Evolutionary conservation across 768 basidiomycete genomes (phyloP).

Genomic region (Amanita subjunquillea): DNA sequence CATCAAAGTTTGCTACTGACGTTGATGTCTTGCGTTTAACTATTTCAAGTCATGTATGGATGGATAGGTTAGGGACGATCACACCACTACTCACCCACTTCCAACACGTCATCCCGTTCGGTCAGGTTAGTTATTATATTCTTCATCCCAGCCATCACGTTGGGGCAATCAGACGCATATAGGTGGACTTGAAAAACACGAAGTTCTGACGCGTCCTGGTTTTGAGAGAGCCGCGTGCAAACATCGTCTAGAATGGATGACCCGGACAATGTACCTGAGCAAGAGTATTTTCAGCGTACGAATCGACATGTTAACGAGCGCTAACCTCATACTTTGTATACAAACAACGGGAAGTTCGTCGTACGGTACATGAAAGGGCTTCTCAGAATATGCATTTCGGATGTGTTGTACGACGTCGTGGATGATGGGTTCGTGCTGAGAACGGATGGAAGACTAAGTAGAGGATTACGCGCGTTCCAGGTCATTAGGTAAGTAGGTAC

Average conservation of each 20-base stretch:
- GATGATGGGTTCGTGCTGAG: conserved; percentile 26
- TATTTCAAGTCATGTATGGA: conserved; percentile 9
- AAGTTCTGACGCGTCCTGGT: conserved; percentile 8
- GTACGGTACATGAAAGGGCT: conserved; percentile 46
- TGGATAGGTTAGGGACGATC: background rate
- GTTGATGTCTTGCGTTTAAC: conserved; percentile 37
- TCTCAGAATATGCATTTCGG: conserved; percentile 29
- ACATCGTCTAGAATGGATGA: conserved; percentile 38
- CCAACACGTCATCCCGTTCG: conserved; percentile 20
- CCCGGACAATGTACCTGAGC: conserved; percentile 32
- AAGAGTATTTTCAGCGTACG: background rate
- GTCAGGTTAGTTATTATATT: conserved; percentile 44
- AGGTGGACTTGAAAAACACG: conserved; percentile 26
- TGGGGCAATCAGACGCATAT: conserved; percentile 48
- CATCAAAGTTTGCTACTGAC: conserved; percentile 53
- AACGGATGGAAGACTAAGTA: conserved; percentile 21
- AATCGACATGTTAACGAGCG: background rate
- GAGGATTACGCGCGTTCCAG: conserved; percentile 29
- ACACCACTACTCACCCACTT: conserved; percentile 12
- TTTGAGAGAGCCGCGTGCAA: conserved; percentile 21
- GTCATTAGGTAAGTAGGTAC: conserved; percentile 20
- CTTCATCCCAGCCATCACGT: conserved; percentile 42
- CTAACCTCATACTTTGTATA: conserved; percentile 32
- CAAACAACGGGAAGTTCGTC: conserved; percentile 51
- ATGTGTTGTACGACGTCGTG: conserved; percentile 33